A percentile compares a stretch with the other conserved stretches of the same genome.
phyloP scores from a whole-genome alignment of 768 basidiomycete genomes.

The Suillus luteus region DNA sequence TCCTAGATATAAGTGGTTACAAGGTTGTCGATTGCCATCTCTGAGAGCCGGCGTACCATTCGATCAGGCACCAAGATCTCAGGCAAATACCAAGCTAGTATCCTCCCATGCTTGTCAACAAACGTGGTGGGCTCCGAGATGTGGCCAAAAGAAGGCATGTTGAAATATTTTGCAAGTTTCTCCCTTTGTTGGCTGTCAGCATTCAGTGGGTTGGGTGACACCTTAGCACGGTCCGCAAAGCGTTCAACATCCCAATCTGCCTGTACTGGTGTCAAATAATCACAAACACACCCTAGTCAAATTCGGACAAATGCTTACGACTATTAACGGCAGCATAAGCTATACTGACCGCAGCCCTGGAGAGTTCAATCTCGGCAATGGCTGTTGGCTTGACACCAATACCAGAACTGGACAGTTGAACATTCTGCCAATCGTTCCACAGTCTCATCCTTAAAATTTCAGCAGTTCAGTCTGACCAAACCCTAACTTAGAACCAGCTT shows the following conservation, averaged over 20 bases:
- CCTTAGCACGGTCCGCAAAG: background rate
- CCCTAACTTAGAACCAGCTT: background rate
- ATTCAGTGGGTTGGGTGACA: background rate
- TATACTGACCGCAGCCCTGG: background rate
- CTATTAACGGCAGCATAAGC: background rate
- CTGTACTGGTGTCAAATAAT: background rate
- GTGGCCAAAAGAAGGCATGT: too few species aligned
- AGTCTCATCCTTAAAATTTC: background rate
- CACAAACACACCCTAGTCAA: background rate
- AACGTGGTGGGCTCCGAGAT: background rate
- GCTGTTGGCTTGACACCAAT: background rate
- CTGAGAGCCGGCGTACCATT: background rate
- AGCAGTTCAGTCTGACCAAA: background rate
- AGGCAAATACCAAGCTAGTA: background rate
- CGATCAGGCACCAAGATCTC: background rate
- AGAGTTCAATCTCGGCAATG: background rate
- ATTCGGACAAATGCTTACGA: background rate
- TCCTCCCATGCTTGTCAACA: background rate
- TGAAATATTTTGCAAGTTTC: too few species aligned
- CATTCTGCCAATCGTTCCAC: background rate
- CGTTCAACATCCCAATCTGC: background rate
- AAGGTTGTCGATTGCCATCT: too few species aligned
- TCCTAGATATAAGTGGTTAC: too few species aligned
- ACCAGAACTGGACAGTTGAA: constrained; percentile 3
- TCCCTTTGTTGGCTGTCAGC: too few species aligned